Evolutionary conservation across 257 asterid species (phyloP).

Genomic region (Nicotiana obtusifolia): DNA sequence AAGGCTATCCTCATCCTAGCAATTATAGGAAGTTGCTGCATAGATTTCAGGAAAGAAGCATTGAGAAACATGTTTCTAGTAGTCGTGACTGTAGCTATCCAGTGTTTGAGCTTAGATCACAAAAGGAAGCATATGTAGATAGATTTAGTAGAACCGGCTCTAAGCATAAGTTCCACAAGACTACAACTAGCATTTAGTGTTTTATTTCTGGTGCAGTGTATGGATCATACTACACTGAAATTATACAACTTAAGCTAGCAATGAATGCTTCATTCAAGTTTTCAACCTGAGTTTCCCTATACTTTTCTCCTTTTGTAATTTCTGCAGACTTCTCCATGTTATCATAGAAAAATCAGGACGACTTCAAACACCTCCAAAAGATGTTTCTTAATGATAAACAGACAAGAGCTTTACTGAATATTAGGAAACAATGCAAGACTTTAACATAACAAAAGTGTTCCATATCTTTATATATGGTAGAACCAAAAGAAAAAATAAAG

Average conservation of each 20-base stretch:
- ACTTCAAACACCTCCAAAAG: not conserved
- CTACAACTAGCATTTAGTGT: not conserved
- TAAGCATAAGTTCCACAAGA: not conserved
- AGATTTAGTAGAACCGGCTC: not conserved
- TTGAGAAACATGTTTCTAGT: not conserved
- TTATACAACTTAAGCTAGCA: not conserved
- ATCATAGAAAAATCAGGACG: not conserved
- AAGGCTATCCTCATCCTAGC: constrained; percentile 42
- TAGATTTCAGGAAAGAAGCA: not conserved
- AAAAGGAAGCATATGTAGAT: constrained; percentile 4
- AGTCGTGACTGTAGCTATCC: constrained; percentile 18
- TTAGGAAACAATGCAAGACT: not conserved
- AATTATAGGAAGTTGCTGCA: constrained; percentile 16
- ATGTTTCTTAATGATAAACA: not conserved
- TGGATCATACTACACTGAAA: not conserved
- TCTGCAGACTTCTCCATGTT: not conserved
- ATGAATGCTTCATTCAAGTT: not conserved
- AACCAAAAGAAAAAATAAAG: not conserved
- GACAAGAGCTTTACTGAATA: not conserved
- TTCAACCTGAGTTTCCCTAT: not conserved
- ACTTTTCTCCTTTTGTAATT: too few relatives aligned
- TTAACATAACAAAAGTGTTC: not conserved
- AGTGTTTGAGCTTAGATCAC: constrained; percentile 33
- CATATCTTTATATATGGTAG: not conserved
- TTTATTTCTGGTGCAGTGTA: not conserved